Evolutionary conservation across 768 basidiomycete genomes (phyloP).

Genomic region (Leccinum arenicola): DNA sequence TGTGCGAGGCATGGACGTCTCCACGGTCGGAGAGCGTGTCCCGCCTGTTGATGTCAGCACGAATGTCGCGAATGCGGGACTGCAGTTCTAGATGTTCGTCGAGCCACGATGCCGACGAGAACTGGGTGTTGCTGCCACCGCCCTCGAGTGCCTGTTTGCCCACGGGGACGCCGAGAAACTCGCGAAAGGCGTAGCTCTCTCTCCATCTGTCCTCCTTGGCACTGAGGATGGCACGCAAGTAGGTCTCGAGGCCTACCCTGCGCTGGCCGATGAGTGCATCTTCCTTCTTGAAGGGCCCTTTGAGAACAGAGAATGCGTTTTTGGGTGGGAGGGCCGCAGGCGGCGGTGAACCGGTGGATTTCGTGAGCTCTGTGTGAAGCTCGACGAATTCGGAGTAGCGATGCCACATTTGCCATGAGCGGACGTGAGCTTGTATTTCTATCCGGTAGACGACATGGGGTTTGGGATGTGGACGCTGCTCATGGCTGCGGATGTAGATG

Average conservation of each 20-base stretch:
- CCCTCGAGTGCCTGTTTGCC: slow-evolving; percentile 45
- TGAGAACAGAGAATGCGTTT: slow-evolving; percentile 67
- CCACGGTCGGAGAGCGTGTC: slow-evolving; percentile 78
- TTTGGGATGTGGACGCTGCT: slow-evolving; percentile 68
- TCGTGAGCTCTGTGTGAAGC: slow-evolving; percentile 77
- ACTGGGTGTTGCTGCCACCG: slow-evolving; percentile 38
- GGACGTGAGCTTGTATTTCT: slow-evolving; percentile 82
- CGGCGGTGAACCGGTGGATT: slow-evolving; percentile 76
- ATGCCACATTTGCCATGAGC: slow-evolving; percentile 91
- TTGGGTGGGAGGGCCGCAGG: slow-evolving; percentile 84
- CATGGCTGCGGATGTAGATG: slow-evolving; percentile 64
- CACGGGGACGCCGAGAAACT: slow-evolving; percentile 83
- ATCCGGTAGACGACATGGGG: slow-evolving; percentile 82
- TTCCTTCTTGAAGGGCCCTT: slow-evolving; percentile 48
- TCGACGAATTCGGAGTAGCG: slow-evolving; percentile 95
- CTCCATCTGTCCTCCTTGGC: slow-evolving; percentile 84
- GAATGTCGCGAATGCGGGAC: slow-evolving; percentile 71
- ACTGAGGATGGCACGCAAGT: slow-evolving; percentile 82
- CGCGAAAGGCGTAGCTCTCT: slow-evolving; percentile 71
- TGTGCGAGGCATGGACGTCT: slow-evolving; percentile 73
- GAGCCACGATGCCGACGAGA: slow-evolving; percentile 82
- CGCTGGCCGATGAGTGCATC: slow-evolving; percentile 74
- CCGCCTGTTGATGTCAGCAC: slow-evolving; percentile 83
- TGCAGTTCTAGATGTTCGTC: slow-evolving; percentile 85
- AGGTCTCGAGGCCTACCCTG: slow-evolving; percentile 70